phyloP scores from a whole-genome alignment of 345 rosid species.

The Eucalyptus melliodora region DNA sequence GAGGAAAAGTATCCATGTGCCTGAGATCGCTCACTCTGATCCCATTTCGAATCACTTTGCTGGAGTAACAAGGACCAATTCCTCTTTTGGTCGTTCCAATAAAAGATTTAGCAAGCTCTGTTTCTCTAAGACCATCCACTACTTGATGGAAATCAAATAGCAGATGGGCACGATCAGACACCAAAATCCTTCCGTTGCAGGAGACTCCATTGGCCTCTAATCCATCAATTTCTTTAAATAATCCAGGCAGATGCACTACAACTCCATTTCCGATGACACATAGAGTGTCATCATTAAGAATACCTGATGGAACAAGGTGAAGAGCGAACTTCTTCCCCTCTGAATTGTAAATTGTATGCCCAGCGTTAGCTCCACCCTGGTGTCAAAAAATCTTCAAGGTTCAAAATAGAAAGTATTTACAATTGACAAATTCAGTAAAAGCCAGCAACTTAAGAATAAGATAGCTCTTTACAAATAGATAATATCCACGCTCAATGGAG shows the following conservation, averaged over 20 bases:
- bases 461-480: neutral
- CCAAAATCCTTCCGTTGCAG: conserved; percentile 85
- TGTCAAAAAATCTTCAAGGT: neutral
- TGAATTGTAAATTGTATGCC: conserved; percentile 91
- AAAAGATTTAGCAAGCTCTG: conserved; percentile 80
- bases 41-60: conserved; percentile 78
- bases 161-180: conserved; percentile 89
- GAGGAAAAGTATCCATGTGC: conserved; percentile 91
- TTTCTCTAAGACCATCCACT: conserved; percentile 79
- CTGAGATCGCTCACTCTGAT: conserved; percentile 87
- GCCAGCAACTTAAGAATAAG: neutral
- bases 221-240: conserved; percentile 82
- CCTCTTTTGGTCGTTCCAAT: conserved; percentile 96
- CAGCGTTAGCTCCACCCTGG: conserved; percentile 99
- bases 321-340: conserved; percentile 95
- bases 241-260: conserved; percentile 81
- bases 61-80: conserved; percentile 86
- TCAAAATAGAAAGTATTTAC: neutral
- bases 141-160: conserved; percentile 91
- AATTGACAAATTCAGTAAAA: neutral
- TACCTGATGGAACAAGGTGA: conserved; percentile 95
- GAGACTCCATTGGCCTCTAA: conserved; percentile 70
- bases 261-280: conserved; percentile 96
- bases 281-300: conserved; percentile 72
- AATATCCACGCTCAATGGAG: neutral